Conservation (phyloP, 1,284 basidiomycete genomes). For the Moesziomyces aphidis region DNA sequence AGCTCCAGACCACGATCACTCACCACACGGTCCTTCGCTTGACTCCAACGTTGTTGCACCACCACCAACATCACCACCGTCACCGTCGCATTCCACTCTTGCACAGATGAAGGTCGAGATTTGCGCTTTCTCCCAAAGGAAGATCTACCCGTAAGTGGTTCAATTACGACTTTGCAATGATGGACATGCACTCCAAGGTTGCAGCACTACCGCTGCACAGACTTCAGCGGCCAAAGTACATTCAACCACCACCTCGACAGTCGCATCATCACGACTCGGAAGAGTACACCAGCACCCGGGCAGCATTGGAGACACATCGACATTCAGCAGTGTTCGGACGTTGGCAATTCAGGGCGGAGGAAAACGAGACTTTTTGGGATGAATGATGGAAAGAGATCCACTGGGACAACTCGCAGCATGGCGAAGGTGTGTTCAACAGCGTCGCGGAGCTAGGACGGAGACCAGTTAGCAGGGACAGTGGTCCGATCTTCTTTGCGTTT, state of each 20-base stretch:
- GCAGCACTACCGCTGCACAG: neutral
- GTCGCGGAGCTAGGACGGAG: too few relatives aligned
- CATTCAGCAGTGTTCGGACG: neutral
- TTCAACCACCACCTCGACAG: constrained; percentile 1
- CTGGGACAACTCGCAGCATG: too few relatives aligned
- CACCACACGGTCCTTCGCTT: constrained; percentile 13
- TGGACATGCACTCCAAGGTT: constrained; percentile 6
- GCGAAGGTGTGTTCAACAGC: too few relatives aligned
- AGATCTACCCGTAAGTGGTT: constrained; percentile 67
- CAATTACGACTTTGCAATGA: constrained; percentile 6
- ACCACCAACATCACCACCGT: neutral
- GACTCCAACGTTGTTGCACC: neutral
- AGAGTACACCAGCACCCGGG: neutral
- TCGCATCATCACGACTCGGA: neutral
- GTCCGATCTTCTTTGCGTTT: too few relatives aligned
- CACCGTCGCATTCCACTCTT: neutral
- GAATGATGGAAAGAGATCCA: too few relatives aligned
- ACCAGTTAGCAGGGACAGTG: too few relatives aligned
- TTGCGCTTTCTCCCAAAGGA: constrained; percentile 67
- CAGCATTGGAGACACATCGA: constrained; percentile 2
- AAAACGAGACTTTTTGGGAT: too few relatives aligned
- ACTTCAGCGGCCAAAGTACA: neutral
- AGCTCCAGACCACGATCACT: constrained; percentile 20
- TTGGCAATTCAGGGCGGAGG: too few relatives aligned
- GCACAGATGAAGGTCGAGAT: constrained; percentile 68